A percentile compares a stretch with the other conserved stretches of the same genome.
phyloP scores from a whole-genome alignment of 805 yeast genomes.

The Wickerhamiella brachini region DNA sequence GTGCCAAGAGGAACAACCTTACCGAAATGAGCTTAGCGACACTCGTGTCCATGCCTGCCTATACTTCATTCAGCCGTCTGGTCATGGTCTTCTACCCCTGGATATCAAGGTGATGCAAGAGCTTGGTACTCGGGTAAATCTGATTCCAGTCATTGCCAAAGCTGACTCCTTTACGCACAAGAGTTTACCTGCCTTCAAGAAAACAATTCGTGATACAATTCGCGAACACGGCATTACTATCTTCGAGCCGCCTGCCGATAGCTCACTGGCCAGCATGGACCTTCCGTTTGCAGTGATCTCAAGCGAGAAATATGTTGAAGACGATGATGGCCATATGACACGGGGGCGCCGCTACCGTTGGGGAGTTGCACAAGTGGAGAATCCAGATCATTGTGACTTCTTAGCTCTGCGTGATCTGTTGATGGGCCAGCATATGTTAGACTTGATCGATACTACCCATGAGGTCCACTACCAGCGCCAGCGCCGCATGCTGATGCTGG shows the following conservation, averaged over 20 bases:
- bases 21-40: conserved; percentile 40
- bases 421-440: conserved; percentile 59
- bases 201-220: conserved; percentile 62
- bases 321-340: conserved; percentile 45
- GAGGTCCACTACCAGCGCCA: conserved; percentile 70
- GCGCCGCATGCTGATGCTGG: conserved; percentile 29
- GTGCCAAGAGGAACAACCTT: conserved; percentile 91
- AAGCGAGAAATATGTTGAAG: conserved; percentile 50
- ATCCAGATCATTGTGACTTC: conserved; percentile 67
- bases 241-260: conserved; percentile 31
- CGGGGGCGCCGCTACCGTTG: conserved; percentile 74
- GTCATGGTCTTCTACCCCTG: conserved; percentile 73
- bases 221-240: conserved; percentile 73
- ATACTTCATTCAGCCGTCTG: conserved; percentile 84
- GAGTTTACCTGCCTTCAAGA: conserved; percentile 57
- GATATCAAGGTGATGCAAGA: conserved; percentile 84
- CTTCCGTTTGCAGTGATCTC: conserved; percentile 57
- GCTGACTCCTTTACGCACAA: conserved; percentile 68
- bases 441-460: conserved; percentile 59
- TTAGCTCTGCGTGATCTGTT: conserved; percentile 45
- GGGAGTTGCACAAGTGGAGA: conserved; percentile 80
- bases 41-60: conserved; percentile 82
- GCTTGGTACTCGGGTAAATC: conserved; percentile 63
- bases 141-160: conserved; percentile 81
- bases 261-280: conserved; percentile 55